Evolutionary conservation across 176 grass and related monocot genomes (phyloP).

Genomic region (Cenchrus purpureus): DNA sequence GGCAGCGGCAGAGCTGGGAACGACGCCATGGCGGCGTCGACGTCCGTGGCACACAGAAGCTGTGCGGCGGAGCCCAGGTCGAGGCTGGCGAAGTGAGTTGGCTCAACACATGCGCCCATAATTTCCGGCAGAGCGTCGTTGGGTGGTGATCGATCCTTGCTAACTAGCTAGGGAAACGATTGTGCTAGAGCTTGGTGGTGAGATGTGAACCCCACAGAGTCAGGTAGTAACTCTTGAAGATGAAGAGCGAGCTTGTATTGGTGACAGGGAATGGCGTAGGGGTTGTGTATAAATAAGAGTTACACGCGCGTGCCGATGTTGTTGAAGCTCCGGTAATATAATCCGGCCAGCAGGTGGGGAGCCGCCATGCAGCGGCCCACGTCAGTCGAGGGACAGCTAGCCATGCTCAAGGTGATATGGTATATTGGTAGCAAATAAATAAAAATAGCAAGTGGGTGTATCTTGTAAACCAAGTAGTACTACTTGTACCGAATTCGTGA

Average conservation of each 20-base stretch:
- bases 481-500: too few relatives aligned
- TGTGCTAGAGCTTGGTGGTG: too few relatives aligned
- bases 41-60: not conserved
- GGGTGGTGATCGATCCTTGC: too few relatives aligned
- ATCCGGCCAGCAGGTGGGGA: not conserved
- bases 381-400: not conserved
- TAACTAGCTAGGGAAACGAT: too few relatives aligned
- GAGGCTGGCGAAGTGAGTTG: not conserved
- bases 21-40: not conserved
- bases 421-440: not conserved
- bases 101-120: conserved; percentile 1
- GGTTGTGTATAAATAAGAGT: not conserved
- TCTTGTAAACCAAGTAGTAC: too few relatives aligned
- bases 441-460: not conserved
- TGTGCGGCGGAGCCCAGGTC: not conserved
- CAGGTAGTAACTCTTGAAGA: too few relatives aligned
- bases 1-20: not conserved
- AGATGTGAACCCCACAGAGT: too few relatives aligned
- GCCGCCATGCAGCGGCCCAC: not conserved
- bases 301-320: not conserved
- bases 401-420: not conserved
- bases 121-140: not conserved
- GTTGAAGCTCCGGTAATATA: not conserved
- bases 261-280: not conserved
- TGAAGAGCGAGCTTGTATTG: too few relatives aligned